Evolutionary conservation across 257 asterid genomes (phyloP).

Genomic region (Asclepias syriaca): DNA sequence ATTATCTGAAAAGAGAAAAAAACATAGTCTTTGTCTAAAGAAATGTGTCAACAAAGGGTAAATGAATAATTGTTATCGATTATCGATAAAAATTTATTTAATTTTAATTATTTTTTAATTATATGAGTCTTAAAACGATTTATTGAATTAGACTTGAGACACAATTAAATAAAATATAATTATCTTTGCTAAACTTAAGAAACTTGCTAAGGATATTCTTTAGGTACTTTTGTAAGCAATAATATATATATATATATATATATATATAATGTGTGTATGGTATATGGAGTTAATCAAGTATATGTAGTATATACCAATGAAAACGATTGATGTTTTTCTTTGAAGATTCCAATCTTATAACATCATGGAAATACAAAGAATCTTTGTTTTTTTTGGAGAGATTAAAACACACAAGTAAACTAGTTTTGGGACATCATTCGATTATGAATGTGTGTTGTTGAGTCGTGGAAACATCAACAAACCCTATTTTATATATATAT

Average conservation of each 20-base stretch:
- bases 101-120: too few relatives aligned
- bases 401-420: not conserved
- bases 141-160: too few relatives aligned
- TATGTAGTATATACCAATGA: constrained; percentile 7
- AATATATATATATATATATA: too few relatives aligned
- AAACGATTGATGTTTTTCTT: not conserved
- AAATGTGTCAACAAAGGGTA: too few relatives aligned
- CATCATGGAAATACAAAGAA: not conserved
- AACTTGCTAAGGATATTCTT: not conserved
- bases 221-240: not conserved
- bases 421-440: not conserved
- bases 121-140: too few relatives aligned
- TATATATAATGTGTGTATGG: too few relatives aligned
- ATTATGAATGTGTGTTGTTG: not conserved
- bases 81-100: too few relatives aligned
- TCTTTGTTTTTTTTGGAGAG: not conserved
- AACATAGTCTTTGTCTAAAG: too few relatives aligned
- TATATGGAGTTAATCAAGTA: not conserved
- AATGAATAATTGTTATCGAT: too few relatives aligned
- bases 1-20: too few relatives aligned
- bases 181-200: not conserved
- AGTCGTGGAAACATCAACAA: constrained; percentile 5
- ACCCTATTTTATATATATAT: not conserved
- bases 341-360: not conserved
- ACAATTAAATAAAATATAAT: too few relatives aligned